Base-by-base conservation (phyloP, 1,284 basidiomycete species). In the Stereum hirsutum region DNA sequence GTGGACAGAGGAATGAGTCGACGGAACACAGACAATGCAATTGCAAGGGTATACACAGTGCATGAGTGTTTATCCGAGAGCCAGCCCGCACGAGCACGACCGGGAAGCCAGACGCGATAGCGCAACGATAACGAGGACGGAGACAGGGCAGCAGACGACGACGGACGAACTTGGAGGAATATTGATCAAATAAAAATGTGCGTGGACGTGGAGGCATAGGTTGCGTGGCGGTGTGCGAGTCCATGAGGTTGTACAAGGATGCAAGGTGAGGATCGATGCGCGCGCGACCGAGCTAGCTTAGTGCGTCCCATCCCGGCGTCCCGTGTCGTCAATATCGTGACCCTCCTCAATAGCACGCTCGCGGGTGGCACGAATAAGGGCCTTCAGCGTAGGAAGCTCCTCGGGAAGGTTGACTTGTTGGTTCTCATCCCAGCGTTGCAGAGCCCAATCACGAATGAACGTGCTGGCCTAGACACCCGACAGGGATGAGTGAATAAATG, bases 401-500 rank as follows among this genome's bases (percentile, higher is more conserved):
- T 64, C 64, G 11, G 55, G 49, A 19, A 83, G 62, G 17, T 71
- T 64, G 5, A 83, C 77, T 39, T 68, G 68, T 0, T 65, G 58
- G 42, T 64, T 66, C 52, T 81, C 76, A 3, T 62, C 51, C 81
- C 81, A 84, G 28, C 70, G 69, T 27, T 74, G 70, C 20, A 78
- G 57, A 0, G 77, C 79, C 81, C 81, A 84, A 42, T 73, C 66
- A 14, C 74, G 66, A 42, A 78, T 70, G 54, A 67, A 79, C n/a
- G 72, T 60, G 54, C 78, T 78, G 28, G 74, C 72, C 79, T 81
- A 40, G 32, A 41, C 14, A 10, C 37, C 25, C 40, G 17, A 26
- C 28, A 42, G 46, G 12, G n/a, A n/a, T n/a, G n/a, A n/a, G n/a
- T n/a, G n/a, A n/a, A n/a, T n/a, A n/a, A n/a, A 48, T 49, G 27